Evolutionary conservation across 108 stramenopile species (phyloP), one percentile per base, ranked within the genome.

Genomic region (Cyclotella atomus): DNA sequence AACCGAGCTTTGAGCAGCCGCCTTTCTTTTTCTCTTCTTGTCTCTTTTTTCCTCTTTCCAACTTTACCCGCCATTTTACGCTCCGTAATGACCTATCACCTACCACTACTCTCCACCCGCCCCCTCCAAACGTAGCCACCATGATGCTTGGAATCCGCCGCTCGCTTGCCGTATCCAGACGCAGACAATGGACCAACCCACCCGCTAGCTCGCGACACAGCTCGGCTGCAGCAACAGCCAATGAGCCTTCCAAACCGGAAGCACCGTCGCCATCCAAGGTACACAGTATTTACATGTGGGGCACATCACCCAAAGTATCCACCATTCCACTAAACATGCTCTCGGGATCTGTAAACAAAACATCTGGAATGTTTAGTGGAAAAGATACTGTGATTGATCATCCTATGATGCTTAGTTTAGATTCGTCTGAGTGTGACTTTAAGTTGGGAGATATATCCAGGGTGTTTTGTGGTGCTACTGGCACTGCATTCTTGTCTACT

Each of bases 401-500:
- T 56, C 76, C 76, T 24, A 56, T 77, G 63, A 10, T 24, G 2
- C 38, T 77, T 16, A 70, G 62, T 76, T 62, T 76, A 20, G 65
- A 68, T 0, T 45, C 52, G 57, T 3, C 10, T 14, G 60, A 59
- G 12, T n/a, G 69, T 16, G 60, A 50, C 16, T 46, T 43, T 62
- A 60, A 19, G 35, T 68, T 44, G 20, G 15, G 38, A 7, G 38
- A 41, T 7, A 27, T 75, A 17, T 43, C 66, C 17, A 60, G 67
- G 27, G 57, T 71, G 30, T 79, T 77, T 35, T 94, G 93, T 65
- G 93, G 93, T 54, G 83, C 86, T 0, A 67, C 83, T 4, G 90
- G 86, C 16, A 89, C 88, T 30, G 88, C 89, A 9, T 45, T 87
- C 24, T 35, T 91, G 12, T n/a, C n/a, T n/a, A 46, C 77, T 19